Evolutionary conservation across 345 rosid species (phyloP).

Genomic region (Brassica incana): DNA sequence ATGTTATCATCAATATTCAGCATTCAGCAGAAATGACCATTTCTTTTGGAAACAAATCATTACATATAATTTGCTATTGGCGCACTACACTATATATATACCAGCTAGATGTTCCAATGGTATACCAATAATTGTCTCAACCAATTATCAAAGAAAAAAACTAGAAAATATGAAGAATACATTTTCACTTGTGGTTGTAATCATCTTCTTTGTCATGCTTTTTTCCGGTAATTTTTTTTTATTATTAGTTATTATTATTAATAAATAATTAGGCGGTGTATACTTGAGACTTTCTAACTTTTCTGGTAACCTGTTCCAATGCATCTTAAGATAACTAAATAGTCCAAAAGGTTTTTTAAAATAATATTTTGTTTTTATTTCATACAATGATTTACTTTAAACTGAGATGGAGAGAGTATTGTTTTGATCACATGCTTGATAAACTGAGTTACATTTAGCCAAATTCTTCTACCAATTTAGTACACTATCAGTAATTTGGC

Average conservation of each 20-base stretch:
- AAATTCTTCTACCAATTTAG: neutral
- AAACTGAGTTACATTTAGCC: neutral
- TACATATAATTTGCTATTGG: neutral
- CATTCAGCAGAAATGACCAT: neutral
- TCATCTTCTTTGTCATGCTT: slow-evolving; percentile 20
- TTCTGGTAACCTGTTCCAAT: neutral
- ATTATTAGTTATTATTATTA: neutral
- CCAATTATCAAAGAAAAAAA: neutral
- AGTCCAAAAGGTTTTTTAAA: neutral
- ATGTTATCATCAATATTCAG: neutral
- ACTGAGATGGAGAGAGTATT: neutral
- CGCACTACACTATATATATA: slow-evolving; percentile 2
- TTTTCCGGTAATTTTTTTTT: slow-evolving; percentile 14
- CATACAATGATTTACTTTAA: neutral
- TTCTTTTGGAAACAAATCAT: neutral
- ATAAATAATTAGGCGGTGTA: neutral
- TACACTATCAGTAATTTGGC: neutral
- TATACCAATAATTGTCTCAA: neutral
- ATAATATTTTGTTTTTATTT: neutral
- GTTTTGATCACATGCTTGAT: neutral
- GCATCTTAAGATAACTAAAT: neutral
- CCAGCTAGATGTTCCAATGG: neutral
- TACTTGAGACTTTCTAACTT: neutral
- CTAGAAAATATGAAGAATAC: neutral
- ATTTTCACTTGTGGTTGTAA: slow-evolving; percentile 13